These are phyloP conservation scores for Leucosporidium creatinivorum DNA, from an alignment of 768 basidiomycete genomes.

Conservation along the genomic window DNA sequence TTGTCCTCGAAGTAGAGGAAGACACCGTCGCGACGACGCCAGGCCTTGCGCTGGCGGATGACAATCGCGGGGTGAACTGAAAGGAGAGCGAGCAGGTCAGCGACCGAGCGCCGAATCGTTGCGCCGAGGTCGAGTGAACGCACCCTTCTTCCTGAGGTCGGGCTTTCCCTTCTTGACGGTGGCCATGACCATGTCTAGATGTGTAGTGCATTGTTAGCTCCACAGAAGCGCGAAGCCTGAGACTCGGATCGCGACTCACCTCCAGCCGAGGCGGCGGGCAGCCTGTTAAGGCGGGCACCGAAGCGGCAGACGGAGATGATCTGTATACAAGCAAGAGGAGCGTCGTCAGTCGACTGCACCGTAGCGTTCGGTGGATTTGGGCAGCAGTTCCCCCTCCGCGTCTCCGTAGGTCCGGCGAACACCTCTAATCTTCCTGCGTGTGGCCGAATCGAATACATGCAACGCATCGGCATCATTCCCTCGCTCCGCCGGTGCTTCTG, in stretches of 20 bases:
- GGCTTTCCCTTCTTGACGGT: constrained; percentile 99
- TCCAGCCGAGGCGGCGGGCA: constrained; percentile 68
- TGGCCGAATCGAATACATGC: background rate
- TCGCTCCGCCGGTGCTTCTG: no score
- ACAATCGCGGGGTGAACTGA: constrained; percentile 94
- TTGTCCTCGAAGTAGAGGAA: constrained; percentile 68
- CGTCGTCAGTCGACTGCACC: background rate
- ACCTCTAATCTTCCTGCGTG: background rate
- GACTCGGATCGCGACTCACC: constrained; percentile 15
- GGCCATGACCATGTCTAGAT: constrained; percentile 79
- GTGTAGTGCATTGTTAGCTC: constrained; percentile 69
- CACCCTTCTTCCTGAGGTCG: constrained; percentile 98
- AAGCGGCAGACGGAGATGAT: constrained; percentile 92
- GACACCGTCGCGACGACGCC: constrained; percentile 95
- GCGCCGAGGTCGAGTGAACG: constrained; percentile 38
- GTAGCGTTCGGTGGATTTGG: background rate
- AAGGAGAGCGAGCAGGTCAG: background rate
- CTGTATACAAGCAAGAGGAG: background rate
- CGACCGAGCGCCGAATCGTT: background rate
- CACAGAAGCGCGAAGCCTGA: constrained; percentile 46
- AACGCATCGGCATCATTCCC: no score
- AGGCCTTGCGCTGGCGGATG: constrained; percentile 94
- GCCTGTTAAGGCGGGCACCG: constrained; percentile 92
- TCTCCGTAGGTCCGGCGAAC: background rate
- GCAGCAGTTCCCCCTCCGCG: background rate